These are phyloP conservation scores for Lasiodiplodia gonubiensis DNA, from an alignment of 2,329 filamentous ascomycete species.

Conservation along the genomic window DNA sequence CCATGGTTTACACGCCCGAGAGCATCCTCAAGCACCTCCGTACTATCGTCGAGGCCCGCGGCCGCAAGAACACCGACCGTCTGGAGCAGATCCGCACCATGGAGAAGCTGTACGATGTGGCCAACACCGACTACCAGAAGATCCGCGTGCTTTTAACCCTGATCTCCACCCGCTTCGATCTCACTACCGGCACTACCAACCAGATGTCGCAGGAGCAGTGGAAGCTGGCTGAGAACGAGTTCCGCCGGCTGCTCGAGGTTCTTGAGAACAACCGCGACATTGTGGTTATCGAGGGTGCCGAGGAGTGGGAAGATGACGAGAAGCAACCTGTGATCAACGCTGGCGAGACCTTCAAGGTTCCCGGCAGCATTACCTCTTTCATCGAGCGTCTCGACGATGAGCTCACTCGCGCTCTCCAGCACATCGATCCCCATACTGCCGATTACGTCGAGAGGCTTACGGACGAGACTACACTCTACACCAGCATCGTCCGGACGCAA, in stretches of 20 bases:
- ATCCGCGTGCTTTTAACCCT: conserved; percentile 90
- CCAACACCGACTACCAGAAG: conserved; percentile 88
- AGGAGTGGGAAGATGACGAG: conserved; percentile 99
- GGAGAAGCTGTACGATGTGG: conserved; percentile 93
- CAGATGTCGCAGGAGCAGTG: conserved; percentile 96
- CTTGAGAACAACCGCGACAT: conserved; percentile 81
- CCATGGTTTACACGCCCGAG: conserved; percentile 91
- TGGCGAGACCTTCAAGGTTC: conserved; percentile 85
- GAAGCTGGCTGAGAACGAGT: conserved; percentile 92
- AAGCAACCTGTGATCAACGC: conserved; percentile 77
- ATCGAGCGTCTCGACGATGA: conserved; percentile 96
- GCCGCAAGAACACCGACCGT: conserved; percentile 98
- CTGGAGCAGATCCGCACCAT: conserved; percentile 94
- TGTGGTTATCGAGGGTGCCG: conserved; percentile 86
- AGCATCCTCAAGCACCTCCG: conserved; percentile 97
- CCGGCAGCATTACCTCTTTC: conserved; percentile 92
- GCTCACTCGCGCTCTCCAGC: conserved; percentile 94
- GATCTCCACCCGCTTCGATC: conserved; percentile 92
- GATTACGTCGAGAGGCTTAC: conserved; percentile 96
- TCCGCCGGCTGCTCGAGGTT: conserved; percentile 75
- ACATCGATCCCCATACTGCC: conserved; percentile 96
- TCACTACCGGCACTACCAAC: conserved; percentile 76
- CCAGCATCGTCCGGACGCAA: conserved; percentile 84
- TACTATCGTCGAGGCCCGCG: conserved; percentile 90
- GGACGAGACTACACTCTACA: conserved; percentile 90